phyloP scores from a whole-genome alignment of 306 rosid genomes.

The Casuarina glauca region DNA sequence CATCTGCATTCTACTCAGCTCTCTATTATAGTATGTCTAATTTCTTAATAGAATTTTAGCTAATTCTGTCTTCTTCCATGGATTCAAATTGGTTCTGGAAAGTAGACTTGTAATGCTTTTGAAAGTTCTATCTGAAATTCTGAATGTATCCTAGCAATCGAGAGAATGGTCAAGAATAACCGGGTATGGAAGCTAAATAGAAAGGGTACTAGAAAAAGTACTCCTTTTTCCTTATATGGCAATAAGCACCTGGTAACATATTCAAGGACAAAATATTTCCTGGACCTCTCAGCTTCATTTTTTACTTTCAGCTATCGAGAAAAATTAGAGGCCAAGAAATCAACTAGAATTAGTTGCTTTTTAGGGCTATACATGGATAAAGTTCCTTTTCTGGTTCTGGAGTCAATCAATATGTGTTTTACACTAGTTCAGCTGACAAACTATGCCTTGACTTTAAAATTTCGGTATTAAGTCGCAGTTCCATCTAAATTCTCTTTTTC shows the following conservation, averaged over 20 bases:
- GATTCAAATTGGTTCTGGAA: not conserved
- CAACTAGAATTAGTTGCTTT: not conserved
- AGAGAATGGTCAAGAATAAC: not conserved
- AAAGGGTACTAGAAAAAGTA: not conserved
- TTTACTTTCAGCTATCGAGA: not conserved
- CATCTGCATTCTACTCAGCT: not conserved
- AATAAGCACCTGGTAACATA: no score
- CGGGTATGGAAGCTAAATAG: not conserved
- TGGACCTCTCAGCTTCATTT: not conserved
- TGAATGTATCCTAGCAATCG: not conserved
- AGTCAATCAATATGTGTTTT: not conserved
- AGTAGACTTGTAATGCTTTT: not conserved
- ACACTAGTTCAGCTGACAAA: not conserved
- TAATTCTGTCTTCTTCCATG: not conserved
- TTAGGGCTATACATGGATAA: not conserved
- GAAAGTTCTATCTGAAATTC: not conserved
- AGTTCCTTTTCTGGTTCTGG: not conserved
- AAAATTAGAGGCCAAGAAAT: not conserved
- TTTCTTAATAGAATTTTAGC: not conserved
- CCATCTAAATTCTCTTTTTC: conserved; percentile 2
- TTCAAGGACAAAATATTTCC: no score
- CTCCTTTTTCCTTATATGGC: not conserved
- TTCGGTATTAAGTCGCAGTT: not conserved
- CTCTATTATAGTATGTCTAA: not conserved
- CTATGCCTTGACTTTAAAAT: not conserved